Evolutionary conservation across 1,284 basidiomycete species (phyloP).

Genomic region (Coriolopsis trogii): DNA sequence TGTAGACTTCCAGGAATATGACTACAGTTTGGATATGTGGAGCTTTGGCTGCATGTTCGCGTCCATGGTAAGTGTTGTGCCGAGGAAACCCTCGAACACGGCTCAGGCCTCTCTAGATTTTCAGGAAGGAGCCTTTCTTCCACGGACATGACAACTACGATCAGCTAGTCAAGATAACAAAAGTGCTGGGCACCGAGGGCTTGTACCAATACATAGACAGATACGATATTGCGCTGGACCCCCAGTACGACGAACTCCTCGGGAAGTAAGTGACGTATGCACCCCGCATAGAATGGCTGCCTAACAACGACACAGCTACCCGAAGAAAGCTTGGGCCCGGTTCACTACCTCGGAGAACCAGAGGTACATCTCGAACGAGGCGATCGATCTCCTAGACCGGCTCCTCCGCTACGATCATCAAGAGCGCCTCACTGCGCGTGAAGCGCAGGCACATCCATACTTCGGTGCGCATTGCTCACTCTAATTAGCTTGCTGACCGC

Average conservation of each 20-base stretch:
- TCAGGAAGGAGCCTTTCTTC: constrained; percentile 99
- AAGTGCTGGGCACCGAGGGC: constrained; percentile 96
- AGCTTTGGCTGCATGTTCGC: constrained; percentile 99
- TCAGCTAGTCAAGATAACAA: constrained; percentile 97
- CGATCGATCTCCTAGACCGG: constrained; percentile 97
- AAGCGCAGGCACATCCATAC: constrained; percentile 88
- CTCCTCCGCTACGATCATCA: constrained; percentile 96
- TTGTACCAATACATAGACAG: constrained; percentile 90
- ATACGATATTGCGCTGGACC: constrained; percentile 92
- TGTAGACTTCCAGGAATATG: constrained; percentile 98
- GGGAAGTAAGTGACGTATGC: constrained; percentile 56
- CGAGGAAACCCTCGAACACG: background rate
- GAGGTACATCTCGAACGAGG: constrained; percentile 96
- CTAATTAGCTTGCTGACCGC: constrained; percentile 15
- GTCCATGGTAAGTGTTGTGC: constrained; percentile 75
- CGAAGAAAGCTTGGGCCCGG: constrained; percentile 91
- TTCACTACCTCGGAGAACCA: constrained; percentile 97
- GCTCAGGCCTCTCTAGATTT: constrained; percentile 66
- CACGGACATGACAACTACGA: constrained; percentile 99
- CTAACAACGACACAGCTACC: constrained; percentile 59
- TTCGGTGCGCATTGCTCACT: constrained; percentile 59
- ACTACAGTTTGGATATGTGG: constrained; percentile 98
- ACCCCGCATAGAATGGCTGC: constrained; percentile 12
- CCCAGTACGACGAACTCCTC: constrained; percentile 89
- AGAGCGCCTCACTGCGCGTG: constrained; percentile 91